These are phyloP conservation scores for Aeschynomene evenia DNA, from an alignment of 306 rosid species.

Conservation along the genomic window DNA sequence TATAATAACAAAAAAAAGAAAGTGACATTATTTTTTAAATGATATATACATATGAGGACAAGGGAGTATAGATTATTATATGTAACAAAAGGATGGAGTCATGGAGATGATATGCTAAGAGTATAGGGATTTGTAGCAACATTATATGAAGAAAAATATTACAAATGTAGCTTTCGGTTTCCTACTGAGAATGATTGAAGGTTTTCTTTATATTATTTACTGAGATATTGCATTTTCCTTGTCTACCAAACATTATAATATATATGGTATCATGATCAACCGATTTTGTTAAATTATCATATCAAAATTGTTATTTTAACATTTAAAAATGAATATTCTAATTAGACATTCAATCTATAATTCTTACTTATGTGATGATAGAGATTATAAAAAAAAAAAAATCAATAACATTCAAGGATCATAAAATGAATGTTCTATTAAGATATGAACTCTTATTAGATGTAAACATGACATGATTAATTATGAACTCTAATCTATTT, in stretches of 20 bases:
- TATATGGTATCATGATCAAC: neutral
- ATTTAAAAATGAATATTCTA: no score
- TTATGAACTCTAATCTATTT: no score
- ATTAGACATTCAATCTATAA: no score
- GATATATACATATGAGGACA: slow-evolving; percentile 44
- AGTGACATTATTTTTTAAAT: slow-evolving; percentile 34
- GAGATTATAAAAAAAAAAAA: no score
- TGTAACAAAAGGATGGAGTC: slow-evolving; percentile 13
- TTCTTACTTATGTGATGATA: no score
- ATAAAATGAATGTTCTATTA: no score
- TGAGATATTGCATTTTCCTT: slow-evolving; percentile 51
- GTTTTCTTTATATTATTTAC: slow-evolving; percentile 38
- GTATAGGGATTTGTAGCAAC: slow-evolving; percentile 38
- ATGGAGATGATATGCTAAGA: slow-evolving; percentile 15
- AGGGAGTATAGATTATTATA: slow-evolving; percentile 24
- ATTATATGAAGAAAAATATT: slow-evolving; percentile 22
- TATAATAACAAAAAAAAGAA: slow-evolving; percentile 15
- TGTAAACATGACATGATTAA: no score
- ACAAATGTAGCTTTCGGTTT: slow-evolving; percentile 26
- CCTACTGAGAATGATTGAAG: slow-evolving; percentile 45
- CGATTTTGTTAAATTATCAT: neutral
- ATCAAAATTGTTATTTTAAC: no score
- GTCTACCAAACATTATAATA: slow-evolving; percentile 45
- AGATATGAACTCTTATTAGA: no score
- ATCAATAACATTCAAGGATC: no score